phyloP scores from a whole-genome alignment of 2,329 filamentous ascomycete genomes.

The Penicillium corylophilum region DNA sequence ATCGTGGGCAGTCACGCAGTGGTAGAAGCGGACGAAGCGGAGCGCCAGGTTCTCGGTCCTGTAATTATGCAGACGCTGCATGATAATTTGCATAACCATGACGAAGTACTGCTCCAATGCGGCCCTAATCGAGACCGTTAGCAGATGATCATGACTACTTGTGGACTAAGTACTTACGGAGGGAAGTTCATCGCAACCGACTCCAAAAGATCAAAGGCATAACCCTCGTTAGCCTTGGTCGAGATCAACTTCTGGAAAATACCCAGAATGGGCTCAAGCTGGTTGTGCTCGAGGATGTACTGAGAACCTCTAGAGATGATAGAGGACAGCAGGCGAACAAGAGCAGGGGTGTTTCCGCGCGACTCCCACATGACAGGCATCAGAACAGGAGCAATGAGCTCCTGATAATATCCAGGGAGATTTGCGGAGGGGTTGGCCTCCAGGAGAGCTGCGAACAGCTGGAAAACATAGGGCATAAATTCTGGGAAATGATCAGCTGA shows the following conservation, averaged over 20 bases:
- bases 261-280: conserved; percentile 83
- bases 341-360: conserved; percentile 86
- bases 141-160: neutral
- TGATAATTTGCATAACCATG: conserved; percentile 76
- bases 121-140: conserved; percentile 42
- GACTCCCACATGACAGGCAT: conserved; percentile 85
- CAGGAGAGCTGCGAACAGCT: conserved; percentile 85
- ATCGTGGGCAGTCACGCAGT: conserved; percentile 77
- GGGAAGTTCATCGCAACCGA: conserved; percentile 72
- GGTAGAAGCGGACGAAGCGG: conserved; percentile 91
- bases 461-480: conserved; percentile 95
- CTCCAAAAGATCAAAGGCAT: conserved; percentile 89
- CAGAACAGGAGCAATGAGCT: conserved; percentile 74
- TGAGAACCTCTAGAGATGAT: conserved; percentile 76
- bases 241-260: conserved; percentile 90
- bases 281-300: conserved; percentile 72
- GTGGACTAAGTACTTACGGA: conserved; percentile 53
- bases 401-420: conserved; percentile 77
- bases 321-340: conserved; percentile 78
- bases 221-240: conserved; percentile 78
- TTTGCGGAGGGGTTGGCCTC: conserved; percentile 79
- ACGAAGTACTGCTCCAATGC: conserved; percentile 74
- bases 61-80: conserved; percentile 68
- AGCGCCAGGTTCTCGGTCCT: conserved; percentile 82
- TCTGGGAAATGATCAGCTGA: conserved; percentile 54